Evolutionary conservation across 169 alveolate genomes (phyloP), one percentile per base, ranked within the genome.

Genomic region (Plasmodium gaboni): DNA sequence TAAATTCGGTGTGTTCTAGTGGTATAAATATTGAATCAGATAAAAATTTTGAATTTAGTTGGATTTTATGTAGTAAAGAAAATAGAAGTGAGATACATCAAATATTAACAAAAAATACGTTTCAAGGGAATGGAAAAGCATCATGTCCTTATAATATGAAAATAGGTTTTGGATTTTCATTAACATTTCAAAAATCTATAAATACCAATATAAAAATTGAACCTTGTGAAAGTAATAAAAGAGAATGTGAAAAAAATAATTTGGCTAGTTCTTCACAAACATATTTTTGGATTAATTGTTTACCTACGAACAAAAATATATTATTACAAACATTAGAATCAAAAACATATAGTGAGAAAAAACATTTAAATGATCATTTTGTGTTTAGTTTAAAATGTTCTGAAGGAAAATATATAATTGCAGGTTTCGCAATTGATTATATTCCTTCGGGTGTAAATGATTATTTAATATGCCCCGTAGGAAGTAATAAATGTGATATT

Each of bases 391-490:
- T 86, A 65, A 73, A 51, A 22, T 86, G 92, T 44, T 28, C 86
- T 24, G 26, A 51, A 13, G 92, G 92, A 22, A 86, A 67, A 26
- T 86, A 59, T 55, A 86, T 86, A 38, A 86, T 86, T 59, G 68
- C 76, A 44, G 92, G 92, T 19, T 86, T 86, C 55, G 92, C 92
- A 19, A 68, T 86, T 15, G 92, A 86, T 70, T 86, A 71, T 46
- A 72, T 57, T 44, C 38, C 92, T 32, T 86, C 92, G 2, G 64
- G 55, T 26, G 22, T 50, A 24, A 44, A 57, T 5, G 78, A 72
- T 71, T 72, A 86, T 70, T 6, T 51, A 46, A 46, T 72, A 42
- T 86, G 92, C n/a, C 72, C 86, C 22, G 50, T 86, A n/a, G 92
- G 92, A 60, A 86, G 92, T 59, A 42, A 65, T 53, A 8, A 67